Percentiles rank a stretch among this genome's conserved stretches.
Conservation (phyloP, 2,329 filamentous ascomycete genomes). For the Dactylellina cionopaga region DNA sequence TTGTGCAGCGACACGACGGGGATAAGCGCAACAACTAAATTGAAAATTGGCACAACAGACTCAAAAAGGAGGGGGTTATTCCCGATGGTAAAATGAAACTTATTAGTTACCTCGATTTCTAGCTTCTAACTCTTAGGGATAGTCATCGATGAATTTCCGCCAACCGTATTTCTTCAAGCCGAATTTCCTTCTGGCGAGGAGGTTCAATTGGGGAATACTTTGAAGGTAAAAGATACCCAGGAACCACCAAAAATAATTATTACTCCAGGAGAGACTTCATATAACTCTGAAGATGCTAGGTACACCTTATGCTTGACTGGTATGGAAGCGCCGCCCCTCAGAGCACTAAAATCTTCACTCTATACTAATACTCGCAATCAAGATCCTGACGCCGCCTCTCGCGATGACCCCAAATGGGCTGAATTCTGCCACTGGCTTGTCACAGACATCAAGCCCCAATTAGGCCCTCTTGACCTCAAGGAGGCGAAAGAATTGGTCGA, state of each 20-base stretch:
- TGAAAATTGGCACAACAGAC: constrained; percentile 43
- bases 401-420: constrained; percentile 63
- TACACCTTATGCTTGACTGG: constrained; percentile 54
- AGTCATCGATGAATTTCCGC: constrained; percentile 71
- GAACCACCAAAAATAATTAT: constrained; percentile 59
- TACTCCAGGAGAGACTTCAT: constrained; percentile 49
- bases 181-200: constrained; percentile 63
- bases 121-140: constrained; percentile 44
- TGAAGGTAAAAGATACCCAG: constrained; percentile 60
- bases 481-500: constrained; percentile 60
- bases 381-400: constrained; percentile 63
- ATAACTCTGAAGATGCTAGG: constrained; percentile 42
- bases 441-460: constrained; percentile 58
- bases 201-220: constrained; percentile 67
- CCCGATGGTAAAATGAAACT: constrained; percentile 58
- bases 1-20: no score
- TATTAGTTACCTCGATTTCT: constrained; percentile 22
- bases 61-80: constrained; percentile 58
- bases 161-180: constrained; percentile 66
- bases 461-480: constrained; percentile 52
- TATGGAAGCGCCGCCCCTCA: constrained; percentile 21
- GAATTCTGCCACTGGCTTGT: constrained; percentile 65
- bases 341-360: constrained; percentile 54
- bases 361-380: constrained; percentile 59
- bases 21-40: no score